Evolutionary conservation across 2,329 filamentous ascomycete genomes (phyloP).

Genomic region (Lomentospora prolificans): DNA sequence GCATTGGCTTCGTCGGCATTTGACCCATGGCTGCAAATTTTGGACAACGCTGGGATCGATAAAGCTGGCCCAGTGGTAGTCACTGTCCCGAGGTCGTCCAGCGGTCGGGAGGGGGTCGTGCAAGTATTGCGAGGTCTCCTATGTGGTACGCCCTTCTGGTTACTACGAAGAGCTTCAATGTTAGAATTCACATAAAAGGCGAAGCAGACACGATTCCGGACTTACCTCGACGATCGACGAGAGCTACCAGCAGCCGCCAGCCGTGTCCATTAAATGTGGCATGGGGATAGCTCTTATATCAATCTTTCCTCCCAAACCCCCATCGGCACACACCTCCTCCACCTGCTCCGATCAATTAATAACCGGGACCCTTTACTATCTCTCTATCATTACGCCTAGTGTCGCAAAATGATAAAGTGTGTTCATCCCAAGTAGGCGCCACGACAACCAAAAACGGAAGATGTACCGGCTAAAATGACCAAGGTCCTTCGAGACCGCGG

Average conservation of each 20-base stretch:
- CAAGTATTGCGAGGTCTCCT: not conserved
- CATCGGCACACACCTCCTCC: not conserved
- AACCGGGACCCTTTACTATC: not conserved
- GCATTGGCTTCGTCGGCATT: slow-evolving; percentile 20
- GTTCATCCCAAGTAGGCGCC: not conserved
- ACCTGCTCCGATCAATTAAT: not conserved
- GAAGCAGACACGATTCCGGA: not conserved
- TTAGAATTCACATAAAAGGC: not conserved
- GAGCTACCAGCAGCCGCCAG: not conserved
- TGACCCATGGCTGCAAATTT: slow-evolving; percentile 18
- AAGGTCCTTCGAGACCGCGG: not conserved
- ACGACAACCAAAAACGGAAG: not conserved
- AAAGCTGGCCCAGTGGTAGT: not conserved
- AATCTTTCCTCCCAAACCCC: not conserved
- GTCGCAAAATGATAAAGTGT: not conserved
- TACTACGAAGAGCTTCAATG: not conserved
- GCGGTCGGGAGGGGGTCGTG: not conserved
- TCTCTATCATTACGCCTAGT: not conserved
- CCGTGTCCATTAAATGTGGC: not conserved
- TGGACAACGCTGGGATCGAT: too few relatives aligned
- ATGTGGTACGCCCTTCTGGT: not conserved
- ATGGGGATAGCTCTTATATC: not conserved
- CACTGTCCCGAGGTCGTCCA: not conserved
- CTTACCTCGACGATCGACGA: not conserved
- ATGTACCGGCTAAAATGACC: not conserved